Percentiles rank a stretch among this genome's conserved stretches.
phyloP scores from a whole-genome alignment of 768 basidiomycete genomes.

The Exidia glandulosa region DNA sequence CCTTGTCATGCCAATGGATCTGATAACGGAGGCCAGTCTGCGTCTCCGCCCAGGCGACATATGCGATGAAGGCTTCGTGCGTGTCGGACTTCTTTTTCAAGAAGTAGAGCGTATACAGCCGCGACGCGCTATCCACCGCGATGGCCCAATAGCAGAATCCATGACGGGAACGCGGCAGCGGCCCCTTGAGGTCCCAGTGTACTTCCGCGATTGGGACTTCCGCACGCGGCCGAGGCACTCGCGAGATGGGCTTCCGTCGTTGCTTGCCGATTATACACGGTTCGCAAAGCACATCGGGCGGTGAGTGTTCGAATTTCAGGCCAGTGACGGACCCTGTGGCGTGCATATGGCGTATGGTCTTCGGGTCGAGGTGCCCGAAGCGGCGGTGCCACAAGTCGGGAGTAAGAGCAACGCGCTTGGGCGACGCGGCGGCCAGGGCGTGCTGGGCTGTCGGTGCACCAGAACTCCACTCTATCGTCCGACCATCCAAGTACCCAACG shows the following conservation, averaged over 20 bases:
- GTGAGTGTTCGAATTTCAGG: conserved; percentile 8
- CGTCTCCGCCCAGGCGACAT: neutral
- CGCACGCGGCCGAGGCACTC: conserved; percentile 14
- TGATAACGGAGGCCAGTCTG: neutral
- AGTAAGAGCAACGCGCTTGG: neutral
- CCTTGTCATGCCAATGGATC: neutral
- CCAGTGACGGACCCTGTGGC: conserved; percentile 16
- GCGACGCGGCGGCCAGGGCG: neutral
- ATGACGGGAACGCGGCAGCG: neutral
- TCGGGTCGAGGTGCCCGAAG: conserved; percentile 15
- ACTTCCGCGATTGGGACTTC: conserved; percentile 12
- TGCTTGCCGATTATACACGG: conserved; percentile 27
- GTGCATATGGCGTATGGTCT: conserved; percentile 10
- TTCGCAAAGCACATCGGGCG: conserved; percentile 11
- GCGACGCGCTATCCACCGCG: neutral
- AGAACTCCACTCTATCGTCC: neutral
- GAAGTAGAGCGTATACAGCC: neutral
- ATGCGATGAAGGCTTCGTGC: neutral
- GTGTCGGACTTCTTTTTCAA: neutral
- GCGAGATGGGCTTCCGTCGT: conserved; percentile 19
- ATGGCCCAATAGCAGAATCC: neutral
- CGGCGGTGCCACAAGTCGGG: conserved; percentile 16
- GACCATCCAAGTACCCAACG: neutral
- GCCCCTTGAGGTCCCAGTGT: conserved; percentile 8
- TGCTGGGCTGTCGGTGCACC: neutral